These are phyloP conservation scores for Leptomonas pyrrhocoris DNA, from an alignment of 208 protist genomes.

Conservation along the genomic window DNA sequence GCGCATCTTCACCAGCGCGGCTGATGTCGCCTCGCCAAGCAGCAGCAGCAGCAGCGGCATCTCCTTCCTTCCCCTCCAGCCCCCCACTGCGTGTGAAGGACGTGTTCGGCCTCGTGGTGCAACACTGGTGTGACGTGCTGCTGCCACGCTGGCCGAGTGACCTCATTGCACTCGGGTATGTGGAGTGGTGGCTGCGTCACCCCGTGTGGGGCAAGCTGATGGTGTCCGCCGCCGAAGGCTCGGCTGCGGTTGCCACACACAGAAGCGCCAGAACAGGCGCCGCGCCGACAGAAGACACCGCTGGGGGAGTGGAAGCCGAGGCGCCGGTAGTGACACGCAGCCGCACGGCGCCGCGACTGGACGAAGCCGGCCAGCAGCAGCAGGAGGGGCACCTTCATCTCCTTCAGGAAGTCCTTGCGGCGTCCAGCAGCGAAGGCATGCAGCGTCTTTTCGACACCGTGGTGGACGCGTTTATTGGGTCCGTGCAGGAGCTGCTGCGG, in stretches of 20 bases:
- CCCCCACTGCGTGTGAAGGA: slow-evolving; percentile 2
- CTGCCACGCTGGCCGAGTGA: slow-evolving; percentile 39
- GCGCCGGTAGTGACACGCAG: background rate
- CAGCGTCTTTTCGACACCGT: slow-evolving; percentile 15
- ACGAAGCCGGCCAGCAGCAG: background rate
- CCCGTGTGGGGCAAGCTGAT: slow-evolving; percentile 6
- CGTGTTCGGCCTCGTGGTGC: slow-evolving; percentile 3
- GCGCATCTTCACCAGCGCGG: no score
- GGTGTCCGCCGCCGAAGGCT: background rate
- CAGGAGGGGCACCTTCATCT: background rate
- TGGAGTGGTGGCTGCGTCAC: slow-evolving; percentile 68
- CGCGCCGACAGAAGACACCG: background rate
- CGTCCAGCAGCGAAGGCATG: slow-evolving; percentile 17
- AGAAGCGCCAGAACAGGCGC: background rate
- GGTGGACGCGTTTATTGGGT: slow-evolving; percentile 19
- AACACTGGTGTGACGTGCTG: slow-evolving; percentile 37
- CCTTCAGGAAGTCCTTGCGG: slow-evolving; percentile 7
- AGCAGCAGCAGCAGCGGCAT: background rate
- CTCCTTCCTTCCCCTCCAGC: background rate
- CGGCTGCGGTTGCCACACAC: background rate
- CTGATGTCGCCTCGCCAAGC: background rate
- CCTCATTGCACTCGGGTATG: slow-evolving; percentile 39
- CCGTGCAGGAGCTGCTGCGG: slow-evolving; percentile 25
- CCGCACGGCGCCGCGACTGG: background rate
- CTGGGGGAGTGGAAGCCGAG: background rate